Percentiles rank a stretch among this genome's conserved stretches.
Evolutionary conservation across 139 green algal species (phyloP).

Genomic region (Choricystis sp.): DNA sequence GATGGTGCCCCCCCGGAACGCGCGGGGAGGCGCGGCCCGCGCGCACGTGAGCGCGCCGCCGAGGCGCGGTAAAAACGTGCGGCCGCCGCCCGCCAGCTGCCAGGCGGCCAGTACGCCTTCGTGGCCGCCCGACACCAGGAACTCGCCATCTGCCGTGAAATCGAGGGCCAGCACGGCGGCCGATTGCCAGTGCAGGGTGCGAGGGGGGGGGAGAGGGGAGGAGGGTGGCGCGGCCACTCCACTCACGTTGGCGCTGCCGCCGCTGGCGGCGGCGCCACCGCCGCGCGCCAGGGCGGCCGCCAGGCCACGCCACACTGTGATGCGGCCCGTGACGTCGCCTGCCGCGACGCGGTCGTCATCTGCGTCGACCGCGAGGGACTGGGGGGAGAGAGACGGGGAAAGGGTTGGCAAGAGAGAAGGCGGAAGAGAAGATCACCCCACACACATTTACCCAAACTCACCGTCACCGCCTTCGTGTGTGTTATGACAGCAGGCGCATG

Average conservation of each 20-base stretch:
- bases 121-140: conserved; percentile 64
- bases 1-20: background rate
- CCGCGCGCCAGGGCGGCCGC: conserved; percentile 8
- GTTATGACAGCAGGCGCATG: conserved; percentile 32
- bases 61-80: conserved; percentile 46
- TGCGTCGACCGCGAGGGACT: too few species aligned
- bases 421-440: conserved; percentile 6
- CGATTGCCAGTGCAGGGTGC: conserved; percentile 78
- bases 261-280: background rate
- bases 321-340: conserved; percentile 56
- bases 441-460: too few species aligned
- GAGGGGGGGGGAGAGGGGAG: background rate
- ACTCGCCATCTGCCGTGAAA: conserved; percentile 53
- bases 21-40: conserved; percentile 5
- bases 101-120: conserved; percentile 73
- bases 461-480: conserved; percentile 52
- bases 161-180: conserved; percentile 38
- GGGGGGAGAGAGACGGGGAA: background rate
- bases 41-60: conserved; percentile 41
- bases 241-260: background rate
- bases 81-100: conserved; percentile 30
- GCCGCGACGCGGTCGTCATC: conserved; percentile 37
- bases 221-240: too few species aligned
- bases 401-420: background rate
- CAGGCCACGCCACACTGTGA: conserved; percentile 56